Percentiles rank a stretch among this genome's conserved stretches.
Conservation (phyloP, 1,139 yeast species). For the Pichia sp. region DNA sequence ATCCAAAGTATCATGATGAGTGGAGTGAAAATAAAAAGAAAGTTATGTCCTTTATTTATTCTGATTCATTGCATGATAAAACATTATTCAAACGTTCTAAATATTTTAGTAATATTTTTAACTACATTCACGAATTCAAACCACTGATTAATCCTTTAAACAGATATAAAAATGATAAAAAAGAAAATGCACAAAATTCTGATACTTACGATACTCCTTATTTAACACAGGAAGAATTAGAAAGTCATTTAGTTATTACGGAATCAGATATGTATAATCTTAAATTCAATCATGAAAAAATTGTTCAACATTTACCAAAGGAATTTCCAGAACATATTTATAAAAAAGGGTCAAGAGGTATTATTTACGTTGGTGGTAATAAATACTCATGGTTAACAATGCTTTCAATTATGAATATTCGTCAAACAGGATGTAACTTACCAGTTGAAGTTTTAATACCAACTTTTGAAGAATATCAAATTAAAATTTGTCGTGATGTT, state of each 20-base stretch:
- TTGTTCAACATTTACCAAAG: constrained; percentile 22
- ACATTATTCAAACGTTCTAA: not conserved
- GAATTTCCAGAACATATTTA: constrained; percentile 21
- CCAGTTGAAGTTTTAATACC: constrained; percentile 81
- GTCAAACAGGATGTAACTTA: constrained; percentile 55
- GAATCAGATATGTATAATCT: constrained; percentile 23
- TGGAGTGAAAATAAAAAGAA: not conserved
- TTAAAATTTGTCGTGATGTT: constrained; percentile 55
- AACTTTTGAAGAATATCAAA: constrained; percentile 60
- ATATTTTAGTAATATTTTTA: constrained; percentile 21
- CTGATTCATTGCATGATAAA: not conserved
- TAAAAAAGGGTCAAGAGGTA: constrained; percentile 55
- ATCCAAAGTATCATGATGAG: not conserved
- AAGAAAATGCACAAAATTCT: constrained; percentile 11
- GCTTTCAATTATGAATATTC: constrained; percentile 56
- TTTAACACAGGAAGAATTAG: constrained; percentile 27
- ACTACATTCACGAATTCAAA: constrained; percentile 22
- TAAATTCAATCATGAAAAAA: constrained; percentile 27
- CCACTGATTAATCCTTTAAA: constrained; percentile 27
- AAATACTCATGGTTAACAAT: constrained; percentile 67
- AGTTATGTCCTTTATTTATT: not conserved
- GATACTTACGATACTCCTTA: constrained; percentile 10
- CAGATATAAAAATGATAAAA: constrained; percentile 19
- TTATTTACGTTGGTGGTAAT: constrained; percentile 81
- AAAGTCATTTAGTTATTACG: constrained; percentile 25